Base-by-base conservation (phyloP, 345 rosid species). In the Microcos paniculata region DNA sequence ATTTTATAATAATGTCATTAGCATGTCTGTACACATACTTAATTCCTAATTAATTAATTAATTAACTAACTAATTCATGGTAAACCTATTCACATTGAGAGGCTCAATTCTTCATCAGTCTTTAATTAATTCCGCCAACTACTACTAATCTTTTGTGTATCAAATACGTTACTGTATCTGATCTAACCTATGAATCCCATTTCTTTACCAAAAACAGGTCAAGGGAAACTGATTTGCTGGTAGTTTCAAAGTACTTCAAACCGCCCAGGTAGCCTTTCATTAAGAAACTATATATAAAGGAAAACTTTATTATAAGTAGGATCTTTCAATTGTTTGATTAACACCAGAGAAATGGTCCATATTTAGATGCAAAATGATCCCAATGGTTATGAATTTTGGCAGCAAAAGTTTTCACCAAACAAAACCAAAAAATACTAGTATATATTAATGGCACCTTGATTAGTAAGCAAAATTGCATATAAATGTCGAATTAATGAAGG, bases 61-160 rank as follows among this genome's bases (percentile, higher is more conserved):
- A 33, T 70, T 70, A 33, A 52, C 31, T 57, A 23, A 13, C 24
- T 24, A 33, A 12, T 31, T 30, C n/a, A 70, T 33, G 46, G 62
- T 69, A 46, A 49, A 69, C 58, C 23, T 69, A 30, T 52, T 70
- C 46, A 31, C 74, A 71, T 53, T 35, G 62, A 69, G 62, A 69
- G 30, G 12, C 30, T 4, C 4, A 31, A 62, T n/a, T 42, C 52
- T 65, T 12, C 18, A 21, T 3, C 40, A 35, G 40, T 35, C 40
- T 66, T 66, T 6, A 33, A 19, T 52, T 52, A n/a, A n/a, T n/a
- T n/a, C n/a, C 11, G 6, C 45, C 61, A 51, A 19, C 30, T 52
- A 51, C 30, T 52, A 51, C 31, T n/a, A 14, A 70, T 53, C 43
- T 52, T 51, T 71, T 71, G 51, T 71, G 51, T 55, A 35, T 51